Percentiles rank a stretch among this genome's conserved stretches.
phyloP scores from a whole-genome alignment of 495 filamentous ascomycete genomes.

The Neurospora intermedia region DNA sequence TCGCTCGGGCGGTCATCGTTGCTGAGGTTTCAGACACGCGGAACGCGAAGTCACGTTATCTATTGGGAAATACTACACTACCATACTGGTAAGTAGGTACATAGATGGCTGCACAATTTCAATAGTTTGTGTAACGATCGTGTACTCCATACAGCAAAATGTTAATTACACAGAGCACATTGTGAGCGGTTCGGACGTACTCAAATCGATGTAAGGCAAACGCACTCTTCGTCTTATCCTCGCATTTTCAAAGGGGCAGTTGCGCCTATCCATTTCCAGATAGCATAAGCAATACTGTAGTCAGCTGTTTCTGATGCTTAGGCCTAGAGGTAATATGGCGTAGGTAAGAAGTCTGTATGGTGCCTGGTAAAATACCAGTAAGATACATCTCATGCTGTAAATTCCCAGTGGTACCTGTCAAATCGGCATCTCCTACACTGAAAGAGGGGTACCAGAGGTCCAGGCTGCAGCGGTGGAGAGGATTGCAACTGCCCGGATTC shows the following conservation, averaged over 20 bases:
- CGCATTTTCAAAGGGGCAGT: background rate
- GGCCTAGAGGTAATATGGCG: background rate
- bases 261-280: background rate
- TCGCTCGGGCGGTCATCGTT: background rate
- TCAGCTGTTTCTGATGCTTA: background rate
- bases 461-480: background rate
- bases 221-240: background rate
- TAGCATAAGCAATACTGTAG: background rate
- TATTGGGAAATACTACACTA: background rate
- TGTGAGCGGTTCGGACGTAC: background rate
- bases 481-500: background rate
- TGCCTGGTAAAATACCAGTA: background rate
- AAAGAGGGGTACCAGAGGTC: background rate
- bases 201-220: background rate
- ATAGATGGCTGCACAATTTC: background rate
- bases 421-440: background rate
- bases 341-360: background rate
- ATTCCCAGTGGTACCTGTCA: background rate
- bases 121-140: background rate
- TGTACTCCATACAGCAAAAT: no score
- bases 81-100: no score
- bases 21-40: conserved; percentile 1
- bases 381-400: background rate
- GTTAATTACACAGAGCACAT: background rate
- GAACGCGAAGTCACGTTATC: background rate